phyloP scores from a whole-genome alignment of 768 basidiomycete species.

The Rhodotorula kratochvilovae region DNA sequence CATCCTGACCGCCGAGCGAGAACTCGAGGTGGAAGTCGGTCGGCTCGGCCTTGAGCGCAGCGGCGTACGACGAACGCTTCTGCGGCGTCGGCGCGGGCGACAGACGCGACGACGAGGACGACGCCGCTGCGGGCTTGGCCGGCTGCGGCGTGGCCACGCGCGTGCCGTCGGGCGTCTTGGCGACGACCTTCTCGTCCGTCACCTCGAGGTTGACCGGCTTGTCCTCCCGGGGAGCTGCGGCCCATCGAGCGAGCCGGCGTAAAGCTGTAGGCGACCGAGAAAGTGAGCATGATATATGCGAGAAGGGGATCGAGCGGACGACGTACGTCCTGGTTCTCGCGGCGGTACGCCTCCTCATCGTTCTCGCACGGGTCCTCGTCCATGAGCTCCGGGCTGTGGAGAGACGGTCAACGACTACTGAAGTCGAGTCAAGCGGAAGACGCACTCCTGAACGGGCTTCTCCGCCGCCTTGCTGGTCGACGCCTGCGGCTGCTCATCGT shows the following conservation, averaged over 20 bases:
- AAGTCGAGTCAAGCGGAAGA: neutral
- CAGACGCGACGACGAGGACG: slow-evolving; percentile 49
- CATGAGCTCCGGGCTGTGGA: neutral
- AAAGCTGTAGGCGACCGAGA: slow-evolving; percentile 26
- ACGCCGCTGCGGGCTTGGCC: slow-evolving; percentile 43
- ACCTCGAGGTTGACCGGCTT: slow-evolving; percentile 40
- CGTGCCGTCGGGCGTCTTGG: slow-evolving; percentile 94
- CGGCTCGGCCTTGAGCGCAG: slow-evolving; percentile 86
- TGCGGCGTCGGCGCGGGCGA: slow-evolving; percentile 43
- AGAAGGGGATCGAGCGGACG: too few relatives aligned
- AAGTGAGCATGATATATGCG: neutral
- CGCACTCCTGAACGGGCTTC: neutral
- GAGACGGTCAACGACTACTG: neutral
- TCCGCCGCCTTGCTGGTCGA: neutral
- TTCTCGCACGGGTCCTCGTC: slow-evolving; percentile 17
- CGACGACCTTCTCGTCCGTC: slow-evolving; percentile 63
- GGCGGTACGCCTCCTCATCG: slow-evolving; percentile 11
- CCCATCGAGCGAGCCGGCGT: slow-evolving; percentile 7
- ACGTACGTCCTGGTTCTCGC: slow-evolving; percentile 9
- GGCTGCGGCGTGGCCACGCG: slow-evolving; percentile 81
- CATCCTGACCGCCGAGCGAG: slow-evolving; percentile 77
- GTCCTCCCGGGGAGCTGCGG: slow-evolving; percentile 27
- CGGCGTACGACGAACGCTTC: slow-evolving; percentile 67
- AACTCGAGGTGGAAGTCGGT: slow-evolving; percentile 97
- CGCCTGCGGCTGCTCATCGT: neutral